These are phyloP conservation scores for Croton setiger DNA, from an alignment of 441 rosid species.

Conservation along the genomic window DNA sequence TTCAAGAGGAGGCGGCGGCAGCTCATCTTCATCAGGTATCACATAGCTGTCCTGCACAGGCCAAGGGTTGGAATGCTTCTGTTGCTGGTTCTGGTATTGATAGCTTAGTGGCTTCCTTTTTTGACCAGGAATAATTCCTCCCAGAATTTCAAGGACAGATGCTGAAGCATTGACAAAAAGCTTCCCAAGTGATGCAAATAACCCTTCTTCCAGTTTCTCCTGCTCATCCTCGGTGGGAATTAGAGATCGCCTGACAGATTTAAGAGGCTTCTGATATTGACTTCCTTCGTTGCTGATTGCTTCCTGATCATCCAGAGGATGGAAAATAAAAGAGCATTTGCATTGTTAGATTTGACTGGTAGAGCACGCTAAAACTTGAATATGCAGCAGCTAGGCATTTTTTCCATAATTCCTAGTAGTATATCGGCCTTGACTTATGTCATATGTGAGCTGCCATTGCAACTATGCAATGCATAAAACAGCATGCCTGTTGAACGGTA, in stretches of 20 bases:
- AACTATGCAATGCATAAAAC: slow-evolving; percentile 6
- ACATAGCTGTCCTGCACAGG: slow-evolving; percentile 91
- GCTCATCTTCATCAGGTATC: slow-evolving; percentile 82
- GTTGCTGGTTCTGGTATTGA: slow-evolving; percentile 35
- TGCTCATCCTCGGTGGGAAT: slow-evolving; percentile 61
- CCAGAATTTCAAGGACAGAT: slow-evolving; percentile 51
- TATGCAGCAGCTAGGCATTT: not conserved
- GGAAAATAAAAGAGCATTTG: slow-evolving; percentile 12
- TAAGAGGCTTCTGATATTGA: slow-evolving; percentile 52
- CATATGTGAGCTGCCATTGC: not conserved
- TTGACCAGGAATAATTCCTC: slow-evolving; percentile 63
- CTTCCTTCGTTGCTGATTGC: slow-evolving; percentile 25
- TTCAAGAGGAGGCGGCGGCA: slow-evolving; percentile 60
- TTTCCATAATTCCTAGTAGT: slow-evolving; percentile 4
- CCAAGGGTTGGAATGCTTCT: slow-evolving; percentile 52
- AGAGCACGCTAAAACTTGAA: slow-evolving; percentile 8
- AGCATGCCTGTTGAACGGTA: no score
- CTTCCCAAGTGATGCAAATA: slow-evolving; percentile 58
- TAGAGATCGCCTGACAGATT: slow-evolving; percentile 68
- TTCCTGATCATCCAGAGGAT: slow-evolving; percentile 47
- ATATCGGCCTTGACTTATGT: not conserved
- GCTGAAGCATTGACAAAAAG: slow-evolving; percentile 51
- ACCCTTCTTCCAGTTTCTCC: slow-evolving; percentile 76
- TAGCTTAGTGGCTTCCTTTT: slow-evolving; percentile 43
- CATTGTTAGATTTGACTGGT: not conserved